These are phyloP conservation scores for Coniochaeta sp. DNA, from an alignment of 2,329 filamentous ascomycete species.

Conservation along the genomic window DNA sequence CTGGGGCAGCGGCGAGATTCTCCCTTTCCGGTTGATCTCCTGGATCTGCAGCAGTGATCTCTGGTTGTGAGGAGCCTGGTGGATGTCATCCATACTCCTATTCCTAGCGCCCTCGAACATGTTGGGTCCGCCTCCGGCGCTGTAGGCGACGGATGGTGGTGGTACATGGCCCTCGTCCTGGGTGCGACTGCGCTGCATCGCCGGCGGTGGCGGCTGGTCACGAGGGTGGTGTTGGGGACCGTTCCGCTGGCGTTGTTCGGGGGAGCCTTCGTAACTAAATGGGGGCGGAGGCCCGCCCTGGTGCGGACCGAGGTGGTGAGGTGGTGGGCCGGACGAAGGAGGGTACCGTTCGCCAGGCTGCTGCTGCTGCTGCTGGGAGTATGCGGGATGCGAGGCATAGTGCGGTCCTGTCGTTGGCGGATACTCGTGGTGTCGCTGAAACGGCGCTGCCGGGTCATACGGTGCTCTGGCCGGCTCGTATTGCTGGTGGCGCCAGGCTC, in stretches of 20 bases:
- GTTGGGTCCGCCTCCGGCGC: slow-evolving; percentile 29
- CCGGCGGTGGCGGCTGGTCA: slow-evolving; percentile 19
- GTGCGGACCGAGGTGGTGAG: slow-evolving; percentile 24
- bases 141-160: slow-evolving; percentile 44
- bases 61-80: slow-evolving; percentile 48
- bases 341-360: slow-evolving; percentile 32
- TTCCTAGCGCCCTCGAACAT: slow-evolving; percentile 35
- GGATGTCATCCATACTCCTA: slow-evolving; percentile 42
- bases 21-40: slow-evolving; percentile 72
- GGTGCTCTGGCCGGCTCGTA: slow-evolving; percentile 34
- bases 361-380: slow-evolving; percentile 26
- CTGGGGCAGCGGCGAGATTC: slow-evolving; percentile 82
- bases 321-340: slow-evolving; percentile 18
- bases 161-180: slow-evolving; percentile 39
- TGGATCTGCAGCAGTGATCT: slow-evolving; percentile 72
- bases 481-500: slow-evolving; percentile 27
- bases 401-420: slow-evolving; percentile 34
- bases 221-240: slow-evolving; percentile 26
- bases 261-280: slow-evolving; percentile 33
- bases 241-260: slow-evolving; percentile 42
- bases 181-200: slow-evolving; percentile 30
- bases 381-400: slow-evolving; percentile 28
- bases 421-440: slow-evolving; percentile 41
- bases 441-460: slow-evolving; percentile 34
- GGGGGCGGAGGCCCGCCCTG: slow-evolving; percentile 20